A percentile compares a stretch with the other conserved stretches of the same genome.
phyloP scores from a whole-genome alignment of 805 yeast genomes.

The Candida jianshihensis region DNA sequence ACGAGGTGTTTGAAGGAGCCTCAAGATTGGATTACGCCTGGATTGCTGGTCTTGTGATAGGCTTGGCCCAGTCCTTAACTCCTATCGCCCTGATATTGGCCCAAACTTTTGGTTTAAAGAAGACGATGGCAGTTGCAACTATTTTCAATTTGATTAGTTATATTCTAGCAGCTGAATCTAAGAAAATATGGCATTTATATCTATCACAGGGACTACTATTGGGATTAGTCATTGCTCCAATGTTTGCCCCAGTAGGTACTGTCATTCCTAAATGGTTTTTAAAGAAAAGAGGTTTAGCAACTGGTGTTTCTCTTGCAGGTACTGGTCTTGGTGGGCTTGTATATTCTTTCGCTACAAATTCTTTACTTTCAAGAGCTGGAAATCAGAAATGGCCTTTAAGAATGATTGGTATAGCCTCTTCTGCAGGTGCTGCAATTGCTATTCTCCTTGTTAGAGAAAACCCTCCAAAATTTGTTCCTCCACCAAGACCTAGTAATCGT shows the following conservation, averaged over 20 bases:
- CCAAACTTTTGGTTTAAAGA: conserved; percentile 42
- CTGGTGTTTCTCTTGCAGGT: conserved; percentile 41
- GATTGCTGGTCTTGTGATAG: conserved; percentile 60
- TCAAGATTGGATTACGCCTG: conserved; percentile 53
- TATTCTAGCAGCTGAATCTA: conserved; percentile 54
- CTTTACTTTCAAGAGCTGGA: conserved; percentile 35
- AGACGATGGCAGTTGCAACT: conserved; percentile 43
- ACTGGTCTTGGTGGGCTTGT: conserved; percentile 48
- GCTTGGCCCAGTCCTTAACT: conserved; percentile 47
- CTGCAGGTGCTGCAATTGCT: conserved; percentile 31
- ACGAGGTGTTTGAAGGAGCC: conserved; percentile 47
- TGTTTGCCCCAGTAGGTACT: conserved; percentile 52
- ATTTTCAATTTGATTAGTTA: conserved; percentile 45
- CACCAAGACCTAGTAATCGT: conserved; percentile 6
- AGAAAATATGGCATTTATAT: conserved; percentile 56
- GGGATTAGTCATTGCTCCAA: conserved; percentile 44
- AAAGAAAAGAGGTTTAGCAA: conserved; percentile 49
- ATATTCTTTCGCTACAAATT: conserved; percentile 35
- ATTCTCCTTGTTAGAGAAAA: conserved; percentile 28
- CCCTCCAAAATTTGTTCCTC: conserved; percentile 12
- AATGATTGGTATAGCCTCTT: conserved; percentile 35
- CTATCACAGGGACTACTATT: conserved; percentile 61
- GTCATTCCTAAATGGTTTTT: conserved; percentile 67
- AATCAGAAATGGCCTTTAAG: conserved; percentile 42
- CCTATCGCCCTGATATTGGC: conserved; percentile 48